These are phyloP conservation scores for Hyaloscypha hepaticicola DNA, from an alignment of 495 filamentous ascomycete genomes.

Conservation along the genomic window DNA sequence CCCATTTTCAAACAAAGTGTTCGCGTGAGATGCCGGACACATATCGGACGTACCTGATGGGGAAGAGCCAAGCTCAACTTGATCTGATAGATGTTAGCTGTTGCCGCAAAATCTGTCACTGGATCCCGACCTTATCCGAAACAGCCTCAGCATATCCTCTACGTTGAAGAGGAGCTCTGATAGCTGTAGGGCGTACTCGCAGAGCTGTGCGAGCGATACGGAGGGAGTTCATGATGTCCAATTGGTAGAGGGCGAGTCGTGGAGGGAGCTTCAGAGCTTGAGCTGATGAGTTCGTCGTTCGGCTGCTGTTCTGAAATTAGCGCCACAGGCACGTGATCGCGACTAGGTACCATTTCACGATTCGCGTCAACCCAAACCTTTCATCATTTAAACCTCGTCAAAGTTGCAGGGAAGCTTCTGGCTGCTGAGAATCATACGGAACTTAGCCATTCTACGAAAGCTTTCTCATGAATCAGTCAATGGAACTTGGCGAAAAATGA, in stretches of 20 bases:
- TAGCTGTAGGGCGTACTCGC: constrained; percentile 67
- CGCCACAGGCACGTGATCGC: not conserved
- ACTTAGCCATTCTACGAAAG: not conserved
- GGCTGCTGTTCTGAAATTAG: constrained; percentile 1
- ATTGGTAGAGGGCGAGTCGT: constrained; percentile 38
- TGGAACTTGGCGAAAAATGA: not conserved
- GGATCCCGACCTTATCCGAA: constrained; percentile 61
- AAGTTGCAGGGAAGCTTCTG: no score
- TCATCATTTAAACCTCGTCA: no score
- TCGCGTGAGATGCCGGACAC: not conserved
- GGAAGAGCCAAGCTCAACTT: constrained; percentile 95
- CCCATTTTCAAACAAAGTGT: not conserved
- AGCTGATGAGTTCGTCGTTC: constrained; percentile 13
- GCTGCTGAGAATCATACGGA: no score
- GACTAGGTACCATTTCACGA: no score
- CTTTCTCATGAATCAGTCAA: not conserved
- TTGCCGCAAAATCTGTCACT: constrained; percentile 28
- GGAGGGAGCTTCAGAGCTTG: constrained; percentile 14
- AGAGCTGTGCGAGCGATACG: constrained; percentile 86
- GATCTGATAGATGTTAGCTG: constrained; percentile 58
- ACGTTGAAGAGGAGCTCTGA: constrained; percentile 70
- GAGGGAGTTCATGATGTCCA: constrained; percentile 83
- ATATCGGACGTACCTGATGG: constrained; percentile 77
- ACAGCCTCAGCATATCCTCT: constrained; percentile 94
- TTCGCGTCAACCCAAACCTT: no score